Evolutionary conservation across 768 basidiomycete species (phyloP).

Genomic region (Termitomyces sp.): DNA sequence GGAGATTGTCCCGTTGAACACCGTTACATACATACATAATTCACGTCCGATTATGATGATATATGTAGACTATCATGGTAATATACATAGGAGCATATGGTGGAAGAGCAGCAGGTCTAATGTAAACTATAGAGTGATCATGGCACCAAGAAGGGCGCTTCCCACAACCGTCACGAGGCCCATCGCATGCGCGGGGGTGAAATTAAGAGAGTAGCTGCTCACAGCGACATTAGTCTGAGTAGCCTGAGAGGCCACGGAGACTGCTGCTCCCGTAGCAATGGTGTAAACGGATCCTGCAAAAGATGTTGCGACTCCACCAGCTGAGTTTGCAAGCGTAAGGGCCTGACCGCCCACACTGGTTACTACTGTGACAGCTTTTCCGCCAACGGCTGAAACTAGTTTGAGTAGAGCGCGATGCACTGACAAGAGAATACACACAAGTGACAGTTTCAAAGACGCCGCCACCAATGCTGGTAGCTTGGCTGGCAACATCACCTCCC

Average conservation of each 20-base stretch:
- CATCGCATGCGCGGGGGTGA: slow-evolving; percentile 27
- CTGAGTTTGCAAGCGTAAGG: slow-evolving; percentile 51
- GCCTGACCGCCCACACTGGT: slow-evolving; percentile 57
- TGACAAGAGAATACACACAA: slow-evolving; percentile 19
- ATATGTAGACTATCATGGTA: background rate
- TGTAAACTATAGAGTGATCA: slow-evolving; percentile 25
- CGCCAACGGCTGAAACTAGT: slow-evolving; percentile 45
- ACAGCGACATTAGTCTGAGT: slow-evolving; percentile 21
- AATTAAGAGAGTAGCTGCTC: slow-evolving; percentile 17
- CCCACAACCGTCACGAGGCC: slow-evolving; percentile 33
- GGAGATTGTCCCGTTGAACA: background rate
- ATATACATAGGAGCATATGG: background rate
- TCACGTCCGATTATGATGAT: background rate
- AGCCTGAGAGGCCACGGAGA: slow-evolving; percentile 18
- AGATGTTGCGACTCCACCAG: slow-evolving; percentile 40
- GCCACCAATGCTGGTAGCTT: slow-evolving; percentile 25
- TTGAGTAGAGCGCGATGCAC: slow-evolving; percentile 14
- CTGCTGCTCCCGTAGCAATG: slow-evolving; percentile 37
- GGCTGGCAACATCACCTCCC: slow-evolving; percentile 23
- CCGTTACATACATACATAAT: background rate
- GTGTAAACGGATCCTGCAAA: slow-evolving; percentile 53
- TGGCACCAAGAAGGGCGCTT: slow-evolving; percentile 37
- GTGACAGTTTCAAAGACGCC: slow-evolving; percentile 36
- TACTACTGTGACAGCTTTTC: slow-evolving; percentile 47
- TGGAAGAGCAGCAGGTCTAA: background rate